phyloP scores from a whole-genome alignment of 1,139 yeast species.

The Hyphopichia buzzinii region DNA sequence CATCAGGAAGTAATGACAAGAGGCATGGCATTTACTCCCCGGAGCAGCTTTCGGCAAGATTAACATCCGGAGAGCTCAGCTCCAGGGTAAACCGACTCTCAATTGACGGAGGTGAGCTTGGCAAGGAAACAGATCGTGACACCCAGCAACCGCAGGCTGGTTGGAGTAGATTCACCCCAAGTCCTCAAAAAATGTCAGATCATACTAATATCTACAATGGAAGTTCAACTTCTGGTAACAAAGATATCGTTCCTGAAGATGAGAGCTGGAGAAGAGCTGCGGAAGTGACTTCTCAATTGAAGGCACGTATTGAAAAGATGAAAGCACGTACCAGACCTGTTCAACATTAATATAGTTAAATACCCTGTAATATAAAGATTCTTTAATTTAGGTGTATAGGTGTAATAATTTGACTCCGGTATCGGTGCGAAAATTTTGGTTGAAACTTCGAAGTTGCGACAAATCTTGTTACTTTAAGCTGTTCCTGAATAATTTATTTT shows the following conservation, averaged over 20 bases:
- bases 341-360: constrained; percentile 4
- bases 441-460: no score
- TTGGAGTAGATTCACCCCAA: constrained; percentile 12
- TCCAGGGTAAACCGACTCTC: constrained; percentile 46
- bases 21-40: constrained; percentile 4
- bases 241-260: constrained; percentile 45
- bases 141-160: constrained; percentile 7
- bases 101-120: constrained; percentile 31
- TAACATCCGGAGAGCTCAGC: constrained; percentile 41
- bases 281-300: constrained; percentile 80
- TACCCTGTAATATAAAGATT: no score
- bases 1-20: neutral
- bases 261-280: constrained; percentile 90
- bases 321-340: constrained; percentile 54
- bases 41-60: constrained; percentile 12
- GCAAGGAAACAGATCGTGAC: constrained; percentile 15
- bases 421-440: neutral
- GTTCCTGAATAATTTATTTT: no score
- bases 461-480: no score
- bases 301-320: constrained; percentile 88
- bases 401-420: neutral
- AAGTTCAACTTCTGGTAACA: constrained; percentile 4
- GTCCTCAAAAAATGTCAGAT: constrained; percentile 17
- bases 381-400: neutral
- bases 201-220: constrained; percentile 12